These are phyloP conservation scores for Aspergillus melleus DNA, from an alignment of 2,329 filamentous ascomycete genomes.

Conservation along the genomic window DNA sequence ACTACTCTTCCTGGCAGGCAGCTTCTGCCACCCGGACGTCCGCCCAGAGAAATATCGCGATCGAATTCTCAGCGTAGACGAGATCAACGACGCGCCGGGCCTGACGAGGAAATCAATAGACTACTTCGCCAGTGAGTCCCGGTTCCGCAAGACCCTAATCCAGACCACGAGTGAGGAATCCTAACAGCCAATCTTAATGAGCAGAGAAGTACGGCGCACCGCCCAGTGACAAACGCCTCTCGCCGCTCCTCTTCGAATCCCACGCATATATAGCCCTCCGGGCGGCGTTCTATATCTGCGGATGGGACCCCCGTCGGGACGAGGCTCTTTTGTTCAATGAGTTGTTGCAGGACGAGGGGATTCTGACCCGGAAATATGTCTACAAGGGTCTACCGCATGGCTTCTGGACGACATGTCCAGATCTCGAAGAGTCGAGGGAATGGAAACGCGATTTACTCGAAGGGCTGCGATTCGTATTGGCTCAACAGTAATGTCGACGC, in stretches of 20 bases:
- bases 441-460: conserved; percentile 33
- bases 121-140: conserved; percentile 27
- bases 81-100: conserved; percentile 30
- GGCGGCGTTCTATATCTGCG: conserved; percentile 51
- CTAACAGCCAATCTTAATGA: neutral
- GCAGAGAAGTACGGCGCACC: conserved; percentile 28
- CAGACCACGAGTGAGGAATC: too few relatives aligned
- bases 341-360: conserved; percentile 36
- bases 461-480: conserved; percentile 10
- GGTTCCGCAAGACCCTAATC: too few relatives aligned
- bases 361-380: conserved; percentile 44
- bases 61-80: conserved; percentile 36
- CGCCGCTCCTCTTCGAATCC: conserved; percentile 37
- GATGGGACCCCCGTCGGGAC: conserved; percentile 51
- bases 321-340: conserved; percentile 51
- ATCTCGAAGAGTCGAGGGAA: conserved; percentile 28
- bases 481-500: too few relatives aligned
- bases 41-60: conserved; percentile 42
- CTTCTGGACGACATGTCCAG: conserved; percentile 29
- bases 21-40: conserved; percentile 41
- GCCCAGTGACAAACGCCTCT: conserved; percentile 39
- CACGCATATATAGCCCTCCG: conserved; percentile 32
- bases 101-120: conserved; percentile 40
- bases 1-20: conserved; percentile 49
- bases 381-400: conserved; percentile 44